Evolutionary conservation across 257 asterid genomes (phyloP).

Genomic region (Ophiorrhiza pumila): DNA sequence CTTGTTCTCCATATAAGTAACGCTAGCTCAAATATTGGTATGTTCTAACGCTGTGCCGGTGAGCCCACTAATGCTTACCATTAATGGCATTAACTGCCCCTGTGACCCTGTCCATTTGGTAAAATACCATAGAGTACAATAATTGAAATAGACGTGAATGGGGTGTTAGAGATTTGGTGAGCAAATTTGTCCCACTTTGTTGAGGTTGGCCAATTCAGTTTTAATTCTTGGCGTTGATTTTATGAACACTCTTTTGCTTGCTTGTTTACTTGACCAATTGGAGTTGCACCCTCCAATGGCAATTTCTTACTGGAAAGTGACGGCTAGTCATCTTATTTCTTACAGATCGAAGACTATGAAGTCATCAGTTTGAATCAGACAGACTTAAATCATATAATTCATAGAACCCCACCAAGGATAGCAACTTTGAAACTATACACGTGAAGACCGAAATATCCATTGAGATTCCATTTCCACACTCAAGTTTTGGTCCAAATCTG

Average conservation of each 20-base stretch:
- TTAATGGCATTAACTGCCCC: constrained; percentile 16
- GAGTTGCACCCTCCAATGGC: not conserved
- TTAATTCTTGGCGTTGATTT: not conserved
- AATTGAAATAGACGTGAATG: constrained; percentile 18
- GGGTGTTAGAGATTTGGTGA: constrained; percentile 23
- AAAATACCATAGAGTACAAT: not conserved
- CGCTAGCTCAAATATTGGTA: not conserved
- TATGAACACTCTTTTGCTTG: not conserved
- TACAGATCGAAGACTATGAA: not conserved
- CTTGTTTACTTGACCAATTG: not conserved
- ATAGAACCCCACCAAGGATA: not conserved
- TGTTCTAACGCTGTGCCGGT: not conserved
- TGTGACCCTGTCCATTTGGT: not conserved
- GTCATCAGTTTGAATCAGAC: not conserved
- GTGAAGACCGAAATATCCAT: not conserved
- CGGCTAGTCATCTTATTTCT: not conserved
- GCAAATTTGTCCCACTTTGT: constrained; percentile 30
- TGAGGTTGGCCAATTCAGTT: not conserved
- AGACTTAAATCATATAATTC: not conserved
- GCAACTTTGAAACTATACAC: not conserved
- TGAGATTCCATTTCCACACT: not conserved
- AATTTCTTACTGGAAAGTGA: not conserved
- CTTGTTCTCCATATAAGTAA: not conserved
- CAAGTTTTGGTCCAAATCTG: not conserved
- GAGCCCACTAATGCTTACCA: constrained; percentile 3